A percentile compares a stretch with the other conserved stretches of the same genome.
Conservation (phyloP, 2,329 filamentous ascomycete genomes). For the Myriangium duriaei region DNA sequence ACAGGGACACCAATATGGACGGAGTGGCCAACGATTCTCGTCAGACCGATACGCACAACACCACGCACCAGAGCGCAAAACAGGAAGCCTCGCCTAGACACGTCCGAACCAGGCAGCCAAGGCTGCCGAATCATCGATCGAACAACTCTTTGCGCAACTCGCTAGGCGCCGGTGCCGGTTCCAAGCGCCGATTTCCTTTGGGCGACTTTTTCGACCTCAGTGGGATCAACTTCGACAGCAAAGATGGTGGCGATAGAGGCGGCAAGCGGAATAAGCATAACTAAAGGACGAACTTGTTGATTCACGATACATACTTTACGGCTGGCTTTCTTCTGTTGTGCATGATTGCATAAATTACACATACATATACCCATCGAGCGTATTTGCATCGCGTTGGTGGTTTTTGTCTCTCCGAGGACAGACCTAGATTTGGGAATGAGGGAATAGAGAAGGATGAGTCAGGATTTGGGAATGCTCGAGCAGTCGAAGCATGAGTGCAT, state of each 20-base stretch:
- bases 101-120: conserved; percentile 12
- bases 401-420: too few species aligned
- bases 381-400: conserved; percentile 11
- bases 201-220: conserved; percentile 64
- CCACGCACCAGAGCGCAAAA: conserved; percentile 32
- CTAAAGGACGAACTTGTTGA: too few species aligned
- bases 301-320: too few species aligned
- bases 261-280: conserved; percentile 23
- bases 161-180: conserved; percentile 52
- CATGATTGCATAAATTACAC: too few species aligned
- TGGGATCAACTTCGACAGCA: conserved; percentile 45
- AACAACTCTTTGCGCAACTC: conserved; percentile 18
- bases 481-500: too few species aligned
- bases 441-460: too few species aligned
- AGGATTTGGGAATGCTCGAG: too few species aligned
- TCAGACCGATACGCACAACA: conserved; percentile 4
- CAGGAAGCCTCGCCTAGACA: conserved; percentile 16
- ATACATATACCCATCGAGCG: not conserved
- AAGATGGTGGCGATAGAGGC: conserved; percentile 34
- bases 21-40: conserved; percentile 9
- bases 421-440: too few species aligned
- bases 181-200: conserved; percentile 61
- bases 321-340: too few species aligned
- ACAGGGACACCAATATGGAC: conserved; percentile 42
- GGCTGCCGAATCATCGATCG: conserved; percentile 4